Conservation (phyloP, 805 yeast genomes). For the Kodamaea nitidulidarum region DNA sequence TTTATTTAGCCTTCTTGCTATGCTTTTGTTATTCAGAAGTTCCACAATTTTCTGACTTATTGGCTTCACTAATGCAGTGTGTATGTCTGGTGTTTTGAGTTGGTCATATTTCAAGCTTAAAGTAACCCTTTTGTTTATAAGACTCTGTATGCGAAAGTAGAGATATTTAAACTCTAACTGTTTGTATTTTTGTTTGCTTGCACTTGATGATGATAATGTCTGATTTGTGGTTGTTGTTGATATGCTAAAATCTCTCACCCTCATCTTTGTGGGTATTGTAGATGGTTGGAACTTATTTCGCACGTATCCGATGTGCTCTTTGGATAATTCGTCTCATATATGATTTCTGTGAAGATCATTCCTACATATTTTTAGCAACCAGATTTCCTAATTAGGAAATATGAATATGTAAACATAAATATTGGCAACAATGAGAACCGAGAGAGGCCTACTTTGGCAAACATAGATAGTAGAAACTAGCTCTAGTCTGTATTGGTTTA, state of each 20-base stretch:
- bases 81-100: conserved; percentile 47
- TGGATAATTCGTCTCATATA: not conserved
- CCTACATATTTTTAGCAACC: conserved; percentile 5
- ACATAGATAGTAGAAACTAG: too few species aligned
- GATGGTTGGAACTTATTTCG: not conserved
- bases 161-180: conserved; percentile 35
- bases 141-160: conserved; percentile 39
- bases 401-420: conserved; percentile 6
- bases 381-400: conserved; percentile 2
- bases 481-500: too few species aligned
- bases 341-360: not conserved
- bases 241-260: conserved; percentile 8
- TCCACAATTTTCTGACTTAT: conserved; percentile 37
- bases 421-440: not conserved
- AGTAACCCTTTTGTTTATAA: conserved; percentile 39
- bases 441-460: not conserved
- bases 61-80: conserved; percentile 45
- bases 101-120: conserved; percentile 49
- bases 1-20: conserved; percentile 30
- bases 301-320: not conserved
- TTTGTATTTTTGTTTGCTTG: conserved; percentile 17
- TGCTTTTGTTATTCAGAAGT: conserved; percentile 34
- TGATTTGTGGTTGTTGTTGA: conserved; percentile 4
- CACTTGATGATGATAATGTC: not conserved
- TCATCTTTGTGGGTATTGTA: conserved; percentile 4